Base-by-base conservation (phyloP, 2,329 filamentous ascomycete genomes). In the Neoscytalidium dimidiatum region DNA sequence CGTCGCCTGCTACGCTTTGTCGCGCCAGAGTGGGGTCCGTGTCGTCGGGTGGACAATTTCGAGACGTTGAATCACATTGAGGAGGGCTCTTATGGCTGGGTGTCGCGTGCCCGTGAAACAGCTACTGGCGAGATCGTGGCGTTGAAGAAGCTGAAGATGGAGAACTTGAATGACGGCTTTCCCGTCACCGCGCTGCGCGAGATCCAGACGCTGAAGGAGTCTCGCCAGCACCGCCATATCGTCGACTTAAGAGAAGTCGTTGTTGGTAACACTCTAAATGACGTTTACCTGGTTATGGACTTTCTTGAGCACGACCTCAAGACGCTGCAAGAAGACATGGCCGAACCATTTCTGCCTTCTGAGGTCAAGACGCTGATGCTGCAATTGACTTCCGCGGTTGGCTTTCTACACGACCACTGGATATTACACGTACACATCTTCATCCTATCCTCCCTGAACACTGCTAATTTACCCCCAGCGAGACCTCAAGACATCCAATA, bases 301-400 rank as follows among this genome's bases (percentile, higher is more conserved):
- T 99, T 98, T 78, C 84, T 97, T 72, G 94, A 98, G 82, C 95
- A 99, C 83, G 95, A 99, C 74, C 88, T 99, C 65, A 96, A 96
- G 79, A 92, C 90, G 64, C 86, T 99, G 65, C 90, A 97, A 68
- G 92, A 96, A 77, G 92, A 96, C 74, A 97, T 98, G 92, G 86
- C 90, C 61, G 92, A 97, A 74, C 93, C 94, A 0, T 99, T 99
- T 76, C 85, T 96, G 64, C 90, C 92, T 1, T 96, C 92, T 46
- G 95, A 99, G 78, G 88, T 92, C 74, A 99, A 99, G 78, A 94
- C 92, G 0, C 86, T 99, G 26, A 85, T 98, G 64, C 83, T 89
- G 1, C 95, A 99, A 77, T 87, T 99, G 33, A 85, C 88, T 0
- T 88, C 88, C 9, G 95, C 92, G 46, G 86, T 96, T 17, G 85